A percentile compares a stretch with the other conserved stretches of the same genome.
Conservation (phyloP, 805 yeast species). For the Cyberlindnera mississippiensis region DNA sequence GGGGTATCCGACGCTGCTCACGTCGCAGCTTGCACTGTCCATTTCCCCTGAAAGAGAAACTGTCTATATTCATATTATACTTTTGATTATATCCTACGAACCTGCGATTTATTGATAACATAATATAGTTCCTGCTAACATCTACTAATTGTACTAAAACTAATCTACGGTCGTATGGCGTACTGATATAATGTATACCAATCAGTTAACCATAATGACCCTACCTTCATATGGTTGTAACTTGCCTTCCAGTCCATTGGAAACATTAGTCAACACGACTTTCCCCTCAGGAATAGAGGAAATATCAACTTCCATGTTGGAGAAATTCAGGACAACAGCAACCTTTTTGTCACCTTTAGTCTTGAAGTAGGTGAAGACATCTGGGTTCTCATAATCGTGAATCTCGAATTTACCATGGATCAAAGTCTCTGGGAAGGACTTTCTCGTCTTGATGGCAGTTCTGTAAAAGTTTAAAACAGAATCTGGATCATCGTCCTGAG, state of each 20-base stretch:
- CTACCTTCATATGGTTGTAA: slow-evolving; percentile 45
- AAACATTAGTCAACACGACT: slow-evolving; percentile 33
- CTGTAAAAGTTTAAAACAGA: slow-evolving; percentile 46
- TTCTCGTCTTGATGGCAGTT: slow-evolving; percentile 40
- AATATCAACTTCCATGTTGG: slow-evolving; percentile 31
- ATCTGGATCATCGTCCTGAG: slow-evolving; percentile 41
- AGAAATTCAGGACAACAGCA: slow-evolving; percentile 41
- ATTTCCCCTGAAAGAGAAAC: too few species aligned
- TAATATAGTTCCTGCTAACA: too few species aligned
- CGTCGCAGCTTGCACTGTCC: too few species aligned
- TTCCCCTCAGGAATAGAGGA: slow-evolving; percentile 31
- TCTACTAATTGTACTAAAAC: too few species aligned
- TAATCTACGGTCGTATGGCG: too few species aligned
- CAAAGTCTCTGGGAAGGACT: slow-evolving; percentile 39
- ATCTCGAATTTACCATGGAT: slow-evolving; percentile 44
- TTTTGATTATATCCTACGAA: too few species aligned
- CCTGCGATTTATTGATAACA: too few species aligned
- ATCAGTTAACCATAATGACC: slow-evolving; percentile 17
- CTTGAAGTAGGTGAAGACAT: slow-evolving; percentile 42
- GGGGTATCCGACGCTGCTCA: too few species aligned
- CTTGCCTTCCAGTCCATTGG: slow-evolving; percentile 22
- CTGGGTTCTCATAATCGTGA: slow-evolving; percentile 39
- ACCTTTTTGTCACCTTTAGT: slow-evolving; percentile 30
- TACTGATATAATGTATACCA: too few species aligned
- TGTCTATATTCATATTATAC: too few species aligned